Percentiles rank a stretch among this genome's conserved stretches.
These are phyloP conservation scores for barrel medic (Medicago truncatula) DNA, from an alignment of 306 rosid species.

Conservation along the genomic window DNA sequence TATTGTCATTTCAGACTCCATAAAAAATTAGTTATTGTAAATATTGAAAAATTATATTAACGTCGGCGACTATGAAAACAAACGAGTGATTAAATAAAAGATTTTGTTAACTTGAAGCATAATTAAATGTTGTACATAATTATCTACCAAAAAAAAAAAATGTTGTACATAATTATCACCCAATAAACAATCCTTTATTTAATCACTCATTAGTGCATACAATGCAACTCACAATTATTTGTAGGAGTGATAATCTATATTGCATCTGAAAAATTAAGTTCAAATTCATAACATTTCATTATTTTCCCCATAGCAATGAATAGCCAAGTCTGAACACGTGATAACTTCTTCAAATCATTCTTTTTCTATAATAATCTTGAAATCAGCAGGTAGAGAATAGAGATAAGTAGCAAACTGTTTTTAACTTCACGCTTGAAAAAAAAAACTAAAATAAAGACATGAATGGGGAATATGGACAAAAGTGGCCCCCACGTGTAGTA, in stretches of 20 bases:
- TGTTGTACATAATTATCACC: no score
- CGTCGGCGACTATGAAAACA: no score
- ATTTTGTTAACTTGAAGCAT: no score
- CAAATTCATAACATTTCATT: no score
- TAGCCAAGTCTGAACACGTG: background rate
- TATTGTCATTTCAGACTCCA: no score
- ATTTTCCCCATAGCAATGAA: background rate
- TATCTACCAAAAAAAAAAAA: no score
- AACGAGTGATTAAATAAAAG: no score
- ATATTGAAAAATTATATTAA: no score
- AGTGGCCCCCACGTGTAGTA: slow-evolving; percentile 34
- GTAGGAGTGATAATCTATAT: background rate
- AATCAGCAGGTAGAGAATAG: slow-evolving; percentile 16
- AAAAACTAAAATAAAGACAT: background rate
- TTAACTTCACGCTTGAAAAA: background rate
- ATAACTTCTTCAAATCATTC: slow-evolving; percentile 1
- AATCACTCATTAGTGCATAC: background rate
- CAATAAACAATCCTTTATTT: no score
- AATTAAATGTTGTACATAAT: no score
- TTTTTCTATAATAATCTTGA: slow-evolving; percentile 14
- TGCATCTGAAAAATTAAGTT: background rate
- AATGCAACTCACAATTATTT: background rate
- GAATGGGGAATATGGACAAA: slow-evolving; percentile 14
- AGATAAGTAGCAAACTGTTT: background rate
- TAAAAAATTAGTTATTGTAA: no score